Percentiles rank a stretch among this genome's conserved stretches.
Evolutionary conservation across 2,329 filamentous ascomycete species (phyloP).

Genomic region (Malbranchea zuffiana): DNA sequence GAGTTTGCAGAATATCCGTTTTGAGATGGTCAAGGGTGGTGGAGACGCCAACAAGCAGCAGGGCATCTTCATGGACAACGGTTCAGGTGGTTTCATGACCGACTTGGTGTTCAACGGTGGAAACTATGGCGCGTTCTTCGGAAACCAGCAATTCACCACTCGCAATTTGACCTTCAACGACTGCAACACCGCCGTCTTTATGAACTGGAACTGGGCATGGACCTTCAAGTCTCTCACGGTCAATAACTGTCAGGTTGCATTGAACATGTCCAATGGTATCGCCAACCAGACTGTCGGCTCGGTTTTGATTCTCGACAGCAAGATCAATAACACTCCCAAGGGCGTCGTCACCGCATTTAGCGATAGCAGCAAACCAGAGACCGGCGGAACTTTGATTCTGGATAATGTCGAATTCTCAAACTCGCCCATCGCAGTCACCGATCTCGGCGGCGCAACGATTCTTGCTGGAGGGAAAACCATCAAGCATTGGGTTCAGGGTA

Average conservation of each 20-base stretch:
- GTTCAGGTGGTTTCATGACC: constrained; percentile 71
- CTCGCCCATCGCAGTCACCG: constrained; percentile 56
- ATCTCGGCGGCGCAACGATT: constrained; percentile 46
- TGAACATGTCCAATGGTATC: constrained; percentile 64
- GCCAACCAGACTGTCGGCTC: constrained; percentile 70
- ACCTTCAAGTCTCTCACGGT: constrained; percentile 65
- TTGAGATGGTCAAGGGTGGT: constrained; percentile 63
- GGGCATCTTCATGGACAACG: constrained; percentile 77
- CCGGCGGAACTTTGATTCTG: constrained; percentile 71
- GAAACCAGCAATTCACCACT: constrained; percentile 78
- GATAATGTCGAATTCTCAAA: constrained; percentile 81
- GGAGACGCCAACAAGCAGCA: constrained; percentile 56
- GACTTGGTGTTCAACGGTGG: constrained; percentile 78
- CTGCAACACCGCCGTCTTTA: constrained; percentile 71
- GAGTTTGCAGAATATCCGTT: constrained; percentile 67
- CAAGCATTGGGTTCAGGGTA: constrained; percentile 67
- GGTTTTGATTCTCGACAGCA: constrained; percentile 70
- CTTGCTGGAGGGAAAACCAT: constrained; percentile 61
- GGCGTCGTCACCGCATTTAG: constrained; percentile 69
- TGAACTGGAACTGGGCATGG: constrained; percentile 92
- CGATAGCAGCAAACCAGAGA: constrained; percentile 48
- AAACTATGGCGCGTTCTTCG: constrained; percentile 64
- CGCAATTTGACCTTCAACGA: constrained; percentile 73
- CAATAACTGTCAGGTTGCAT: constrained; percentile 61
- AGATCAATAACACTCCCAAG: constrained; percentile 61